Evolutionary conservation across 2,329 filamentous ascomycete species (phyloP).

Genomic region (Phaeosphaeria sp.): DNA sequence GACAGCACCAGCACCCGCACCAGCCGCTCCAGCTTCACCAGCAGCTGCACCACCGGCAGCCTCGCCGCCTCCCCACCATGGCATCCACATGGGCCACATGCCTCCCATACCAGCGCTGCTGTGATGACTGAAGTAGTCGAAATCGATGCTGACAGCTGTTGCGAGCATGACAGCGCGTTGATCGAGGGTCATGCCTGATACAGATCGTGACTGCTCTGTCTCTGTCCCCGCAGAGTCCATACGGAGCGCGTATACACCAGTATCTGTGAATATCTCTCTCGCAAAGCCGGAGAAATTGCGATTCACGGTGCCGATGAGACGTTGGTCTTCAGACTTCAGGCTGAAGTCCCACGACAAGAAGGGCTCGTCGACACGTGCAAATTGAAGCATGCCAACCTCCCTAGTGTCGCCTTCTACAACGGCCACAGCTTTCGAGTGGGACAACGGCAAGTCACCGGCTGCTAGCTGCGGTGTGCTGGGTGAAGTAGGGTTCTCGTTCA

Average conservation of each 20-base stretch:
- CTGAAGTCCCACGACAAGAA: constrained; percentile 71
- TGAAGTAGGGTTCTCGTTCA: constrained; percentile 45
- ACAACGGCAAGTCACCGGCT: constrained; percentile 56
- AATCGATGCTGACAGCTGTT: constrained; percentile 69
- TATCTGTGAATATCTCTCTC: constrained; percentile 70
- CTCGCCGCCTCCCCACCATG: constrained; percentile 50
- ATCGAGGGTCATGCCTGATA: constrained; percentile 67
- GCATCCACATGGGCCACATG: constrained; percentile 59
- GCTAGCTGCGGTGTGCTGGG: constrained; percentile 49
- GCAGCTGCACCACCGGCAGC: constrained; percentile 49
- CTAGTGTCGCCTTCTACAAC: constrained; percentile 43
- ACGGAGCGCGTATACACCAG: constrained; percentile 67
- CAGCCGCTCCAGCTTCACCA: constrained; percentile 47
- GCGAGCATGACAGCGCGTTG: constrained; percentile 71
- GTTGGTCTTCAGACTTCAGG: constrained; percentile 57
- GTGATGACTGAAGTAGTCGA: constrained; percentile 71
- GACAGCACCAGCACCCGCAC: constrained; percentile 39
- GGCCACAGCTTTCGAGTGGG: constrained; percentile 56
- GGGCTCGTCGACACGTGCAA: constrained; percentile 68
- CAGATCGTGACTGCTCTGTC: constrained; percentile 47
- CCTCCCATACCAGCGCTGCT: constrained; percentile 56
- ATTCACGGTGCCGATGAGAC: constrained; percentile 66
- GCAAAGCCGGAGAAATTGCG: constrained; percentile 69
- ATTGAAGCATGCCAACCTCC: constrained; percentile 62
- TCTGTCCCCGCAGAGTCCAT: constrained; percentile 65